These are phyloP conservation scores for Pugionium dolabratum DNA, from an alignment of 345 rosid genomes.

Conservation along the genomic window DNA sequence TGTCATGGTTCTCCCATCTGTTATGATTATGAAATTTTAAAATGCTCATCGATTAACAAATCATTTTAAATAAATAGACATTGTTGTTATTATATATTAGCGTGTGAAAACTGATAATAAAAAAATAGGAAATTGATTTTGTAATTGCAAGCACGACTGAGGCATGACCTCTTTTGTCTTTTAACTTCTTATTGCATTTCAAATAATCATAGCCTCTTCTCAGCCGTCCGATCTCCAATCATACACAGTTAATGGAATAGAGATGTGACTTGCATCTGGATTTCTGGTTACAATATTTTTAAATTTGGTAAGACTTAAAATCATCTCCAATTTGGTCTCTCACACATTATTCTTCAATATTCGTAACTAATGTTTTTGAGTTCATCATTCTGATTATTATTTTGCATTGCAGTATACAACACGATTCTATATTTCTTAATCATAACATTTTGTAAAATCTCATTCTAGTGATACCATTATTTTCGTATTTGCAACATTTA, in stretches of 20 bases:
- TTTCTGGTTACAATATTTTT: constrained; percentile 32
- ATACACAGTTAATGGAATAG: background rate
- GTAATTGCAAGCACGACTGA: constrained; percentile 35
- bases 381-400: constrained; percentile 4
- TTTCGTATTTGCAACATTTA: background rate
- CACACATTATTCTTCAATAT: constrained; percentile 12
- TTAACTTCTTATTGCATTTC: background rate
- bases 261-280: constrained; percentile 40
- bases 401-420: background rate
- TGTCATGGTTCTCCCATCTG: too few relatives aligned
- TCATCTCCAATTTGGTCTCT: constrained; percentile 19
- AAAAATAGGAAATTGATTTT: background rate
- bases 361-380: constrained; percentile 18
- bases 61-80: too few relatives aligned
- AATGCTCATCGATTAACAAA: too few relatives aligned
- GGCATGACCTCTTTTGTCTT: constrained; percentile 37
- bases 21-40: too few relatives aligned
- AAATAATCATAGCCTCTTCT: constrained; percentile 18
- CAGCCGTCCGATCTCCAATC: constrained; percentile 29
- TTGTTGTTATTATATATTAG: background rate
- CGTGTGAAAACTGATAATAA: constrained; percentile 6
- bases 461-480: background rate
- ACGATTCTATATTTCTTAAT: background rate
- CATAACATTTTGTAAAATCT: background rate
- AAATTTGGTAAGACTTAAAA: constrained; percentile 33